phyloP scores from a whole-genome alignment of 2,329 filamentous ascomycete species.

The Cadophora malorum region DNA sequence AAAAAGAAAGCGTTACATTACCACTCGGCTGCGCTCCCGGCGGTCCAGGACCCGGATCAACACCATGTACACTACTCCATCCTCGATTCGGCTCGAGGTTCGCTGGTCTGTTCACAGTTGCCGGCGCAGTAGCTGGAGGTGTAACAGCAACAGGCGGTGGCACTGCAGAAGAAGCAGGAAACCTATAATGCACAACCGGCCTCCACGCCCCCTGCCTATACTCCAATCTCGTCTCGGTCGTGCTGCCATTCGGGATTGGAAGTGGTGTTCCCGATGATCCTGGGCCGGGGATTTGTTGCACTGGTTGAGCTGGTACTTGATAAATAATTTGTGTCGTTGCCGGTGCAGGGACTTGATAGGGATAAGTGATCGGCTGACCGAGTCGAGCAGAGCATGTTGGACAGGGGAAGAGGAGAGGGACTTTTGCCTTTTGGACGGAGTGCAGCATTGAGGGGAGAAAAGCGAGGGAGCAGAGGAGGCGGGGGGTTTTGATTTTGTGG shows the following conservation, averaged over 20 bases:
- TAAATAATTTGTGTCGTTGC: not conserved
- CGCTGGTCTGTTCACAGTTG: not conserved
- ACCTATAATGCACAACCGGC: slow-evolving; percentile 14
- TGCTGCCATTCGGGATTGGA: not conserved
- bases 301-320: not conserved
- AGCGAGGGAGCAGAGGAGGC: not conserved
- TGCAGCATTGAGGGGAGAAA: not conserved
- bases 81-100: slow-evolving; percentile 5
- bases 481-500: slow-evolving; percentile 15
- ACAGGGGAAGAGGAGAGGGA: not conserved
- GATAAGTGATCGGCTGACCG: not conserved
- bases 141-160: too few relatives aligned
- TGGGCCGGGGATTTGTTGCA: slow-evolving; percentile 19
- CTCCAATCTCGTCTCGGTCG: not conserved
- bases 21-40: slow-evolving; percentile 9
- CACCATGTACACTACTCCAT: slow-evolving; percentile 21
- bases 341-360: not conserved
- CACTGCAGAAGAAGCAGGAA: not conserved
- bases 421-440: not conserved
- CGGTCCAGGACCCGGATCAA: slow-evolving; percentile 19
- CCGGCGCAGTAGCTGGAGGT: too few relatives aligned
- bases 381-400: not conserved
- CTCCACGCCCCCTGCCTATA: not conserved
- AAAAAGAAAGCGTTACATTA: slow-evolving; percentile 10
- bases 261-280: slow-evolving; percentile 20